These are phyloP conservation scores for Zymoseptoria crescenta DNA, from an alignment of 2,329 filamentous ascomycete species.

Conservation along the genomic window DNA sequence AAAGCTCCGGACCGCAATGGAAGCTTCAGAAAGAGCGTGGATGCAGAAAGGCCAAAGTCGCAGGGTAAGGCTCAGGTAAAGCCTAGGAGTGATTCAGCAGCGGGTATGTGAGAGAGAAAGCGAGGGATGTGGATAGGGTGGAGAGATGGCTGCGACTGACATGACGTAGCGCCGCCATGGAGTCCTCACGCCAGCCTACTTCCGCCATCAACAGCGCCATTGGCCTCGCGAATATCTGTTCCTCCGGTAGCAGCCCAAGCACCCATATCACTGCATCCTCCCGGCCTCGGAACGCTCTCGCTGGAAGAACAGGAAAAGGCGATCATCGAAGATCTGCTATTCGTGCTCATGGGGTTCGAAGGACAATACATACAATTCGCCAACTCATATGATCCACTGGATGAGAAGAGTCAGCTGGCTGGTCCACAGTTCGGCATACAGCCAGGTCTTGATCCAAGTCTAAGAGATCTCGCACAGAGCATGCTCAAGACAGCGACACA, in stretches of 20 bases:
- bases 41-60: constrained; percentile 12
- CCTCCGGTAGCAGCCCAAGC: constrained; percentile 58
- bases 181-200: constrained; percentile 70
- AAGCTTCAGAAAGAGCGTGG: constrained; percentile 12
- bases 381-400: constrained; percentile 70
- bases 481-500: constrained; percentile 94
- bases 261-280: constrained; percentile 60
- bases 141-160: background rate
- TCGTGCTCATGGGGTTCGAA: constrained; percentile 96
- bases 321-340: constrained; percentile 83
- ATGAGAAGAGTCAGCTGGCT: constrained; percentile 78
- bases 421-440: constrained; percentile 75
- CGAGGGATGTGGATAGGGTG: background rate
- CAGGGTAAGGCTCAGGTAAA: constrained; percentile 6
- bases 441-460: constrained; percentile 78
- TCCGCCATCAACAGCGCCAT: constrained; percentile 59
- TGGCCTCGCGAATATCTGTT: constrained; percentile 60
- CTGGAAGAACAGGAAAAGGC: constrained; percentile 77
- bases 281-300: constrained; percentile 60
- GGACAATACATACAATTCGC: constrained; percentile 92
- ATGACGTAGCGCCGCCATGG: constrained; percentile 49
- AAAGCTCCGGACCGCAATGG: constrained; percentile 10
- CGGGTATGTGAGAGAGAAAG: constrained; percentile 10
- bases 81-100: constrained; percentile 7
- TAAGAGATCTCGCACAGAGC: constrained; percentile 76